Evolutionary conservation across 352 stramenopile species (phyloP).

Genomic region (Blastocystis sp.): DNA sequence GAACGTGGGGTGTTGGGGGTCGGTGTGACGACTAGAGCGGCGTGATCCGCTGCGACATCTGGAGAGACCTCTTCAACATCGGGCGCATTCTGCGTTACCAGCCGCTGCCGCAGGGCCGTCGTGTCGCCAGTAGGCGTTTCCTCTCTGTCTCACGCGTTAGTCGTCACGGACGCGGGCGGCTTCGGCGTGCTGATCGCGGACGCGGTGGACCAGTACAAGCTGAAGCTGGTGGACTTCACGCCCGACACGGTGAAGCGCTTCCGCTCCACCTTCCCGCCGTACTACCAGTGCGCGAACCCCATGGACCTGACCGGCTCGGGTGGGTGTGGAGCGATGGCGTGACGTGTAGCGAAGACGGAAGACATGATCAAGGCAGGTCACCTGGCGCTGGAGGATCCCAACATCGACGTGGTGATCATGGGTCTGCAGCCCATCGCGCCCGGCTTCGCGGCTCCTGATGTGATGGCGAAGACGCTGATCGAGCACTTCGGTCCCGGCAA

Average conservation of each 20-base stretch:
- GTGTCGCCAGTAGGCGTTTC: background rate
- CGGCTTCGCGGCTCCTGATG: background rate
- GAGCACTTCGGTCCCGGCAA: slow-evolving; percentile 43
- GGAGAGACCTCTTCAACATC: slow-evolving; percentile 54
- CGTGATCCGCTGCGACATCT: slow-evolving; percentile 62
- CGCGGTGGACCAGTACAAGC: slow-evolving; percentile 22
- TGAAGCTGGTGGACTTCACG: slow-evolving; percentile 36
- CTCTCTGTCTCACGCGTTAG: background rate
- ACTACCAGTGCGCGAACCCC: slow-evolving; percentile 28
- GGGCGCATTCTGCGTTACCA: slow-evolving; percentile 28
- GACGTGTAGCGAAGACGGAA: background rate
- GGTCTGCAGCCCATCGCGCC: slow-evolving; percentile 14
- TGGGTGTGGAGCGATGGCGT: background rate
- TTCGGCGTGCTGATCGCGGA: slow-evolving; percentile 54
- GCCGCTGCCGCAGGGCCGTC: slow-evolving; percentile 30
- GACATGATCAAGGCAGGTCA: slow-evolving; percentile 28
- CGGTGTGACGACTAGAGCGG: background rate
- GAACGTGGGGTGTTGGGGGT: slow-evolving; percentile 11
- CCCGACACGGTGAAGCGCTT: slow-evolving; percentile 6
- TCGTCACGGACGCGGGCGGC: slow-evolving; percentile 39
- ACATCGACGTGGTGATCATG: slow-evolving; percentile 39
- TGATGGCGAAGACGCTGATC: slow-evolving; percentile 11
- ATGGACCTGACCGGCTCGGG: slow-evolving; percentile 37
- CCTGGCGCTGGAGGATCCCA: slow-evolving; percentile 44
- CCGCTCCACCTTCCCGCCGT: slow-evolving; percentile 21